phyloP scores from a whole-genome alignment of 768 basidiomycete genomes.

The Lactifluus rugatus region DNA sequence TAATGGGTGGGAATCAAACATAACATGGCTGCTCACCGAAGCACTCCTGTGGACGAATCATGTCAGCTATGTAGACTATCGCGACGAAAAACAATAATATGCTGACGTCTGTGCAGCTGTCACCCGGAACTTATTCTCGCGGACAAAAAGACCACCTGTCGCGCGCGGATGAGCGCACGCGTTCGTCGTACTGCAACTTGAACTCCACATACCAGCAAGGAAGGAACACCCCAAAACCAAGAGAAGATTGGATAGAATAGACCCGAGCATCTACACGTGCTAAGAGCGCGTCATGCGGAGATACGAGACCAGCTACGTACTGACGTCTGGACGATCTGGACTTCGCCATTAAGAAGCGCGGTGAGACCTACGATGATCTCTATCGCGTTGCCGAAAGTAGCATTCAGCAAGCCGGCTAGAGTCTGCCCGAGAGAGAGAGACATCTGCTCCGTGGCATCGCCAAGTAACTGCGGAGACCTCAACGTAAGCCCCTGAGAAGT shows the following conservation, averaged over 20 bases:
- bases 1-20: not conserved
- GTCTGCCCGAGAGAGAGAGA: constrained; percentile 73
- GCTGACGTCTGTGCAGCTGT: constrained; percentile 84
- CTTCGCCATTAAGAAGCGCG: constrained; percentile 60
- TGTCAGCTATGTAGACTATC: not conserved
- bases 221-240: constrained; percentile 89
- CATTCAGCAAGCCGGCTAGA: constrained; percentile 78
- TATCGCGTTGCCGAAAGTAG: constrained; percentile 74
- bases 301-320: constrained; percentile 30
- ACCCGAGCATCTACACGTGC: constrained; percentile 65
- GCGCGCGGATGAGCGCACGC: not conserved
- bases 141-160: constrained; percentile 52
- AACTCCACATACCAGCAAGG: constrained; percentile 58
- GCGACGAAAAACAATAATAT: not conserved
- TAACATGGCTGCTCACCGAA: constrained; percentile 8
- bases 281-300: not conserved
- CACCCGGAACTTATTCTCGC: constrained; percentile 65
- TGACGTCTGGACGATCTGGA: constrained; percentile 88
- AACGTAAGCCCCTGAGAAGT: not conserved
- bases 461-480: constrained; percentile 45
- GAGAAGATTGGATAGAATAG: constrained; percentile 82
- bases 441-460: constrained; percentile 76
- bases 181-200: not conserved
- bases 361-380: constrained; percentile 87
- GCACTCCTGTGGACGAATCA: constrained; percentile 1